Percentiles rank a stretch among this genome's conserved stretches.
Conservation (phyloP, 768 basidiomycete species). For the Paxillus rubicundulus region DNA sequence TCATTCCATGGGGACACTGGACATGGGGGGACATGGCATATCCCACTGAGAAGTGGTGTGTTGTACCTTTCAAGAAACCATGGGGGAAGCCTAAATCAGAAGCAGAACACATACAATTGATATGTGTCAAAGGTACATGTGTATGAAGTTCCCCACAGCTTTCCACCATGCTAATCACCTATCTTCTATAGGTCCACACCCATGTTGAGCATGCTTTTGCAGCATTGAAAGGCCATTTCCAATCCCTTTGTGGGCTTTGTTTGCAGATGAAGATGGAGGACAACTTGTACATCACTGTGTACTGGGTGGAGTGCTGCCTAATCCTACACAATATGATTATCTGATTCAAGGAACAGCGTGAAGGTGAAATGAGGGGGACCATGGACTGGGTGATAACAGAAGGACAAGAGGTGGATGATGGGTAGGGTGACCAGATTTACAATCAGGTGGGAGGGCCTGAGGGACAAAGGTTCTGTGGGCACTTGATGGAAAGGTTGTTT, state of each 20-base stretch:
- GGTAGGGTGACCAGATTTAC: too few species aligned
- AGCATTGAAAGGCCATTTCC: slow-evolving; percentile 5
- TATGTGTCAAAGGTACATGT: slow-evolving; percentile 10
- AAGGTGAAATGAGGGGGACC: background rate
- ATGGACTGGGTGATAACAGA: too few species aligned
- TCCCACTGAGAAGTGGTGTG: background rate
- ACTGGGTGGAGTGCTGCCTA: slow-evolving; percentile 10
- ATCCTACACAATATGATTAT: slow-evolving; percentile 14
- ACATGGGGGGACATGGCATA: slow-evolving; percentile 16
- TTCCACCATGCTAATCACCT: background rate
- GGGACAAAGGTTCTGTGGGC: too few species aligned
- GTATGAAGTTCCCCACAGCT: background rate
- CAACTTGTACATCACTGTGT: background rate
- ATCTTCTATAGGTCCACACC: background rate
- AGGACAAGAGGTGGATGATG: too few species aligned
- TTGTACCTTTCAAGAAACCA: background rate
- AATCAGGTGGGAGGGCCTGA: too few species aligned
- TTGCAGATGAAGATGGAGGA: background rate
- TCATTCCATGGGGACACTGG: slow-evolving; percentile 3
- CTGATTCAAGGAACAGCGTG: slow-evolving; percentile 1
- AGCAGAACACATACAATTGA: slow-evolving; percentile 2
- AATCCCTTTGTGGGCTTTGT: slow-evolving; percentile 2
- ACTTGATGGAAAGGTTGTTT: too few species aligned
- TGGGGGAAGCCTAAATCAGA: slow-evolving; percentile 2
- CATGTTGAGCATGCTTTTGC: slow-evolving; percentile 9